Evolutionary conservation across 2,329 filamentous ascomycete genomes (phyloP).

Genomic region (Periglandula ipomoeae): DNA sequence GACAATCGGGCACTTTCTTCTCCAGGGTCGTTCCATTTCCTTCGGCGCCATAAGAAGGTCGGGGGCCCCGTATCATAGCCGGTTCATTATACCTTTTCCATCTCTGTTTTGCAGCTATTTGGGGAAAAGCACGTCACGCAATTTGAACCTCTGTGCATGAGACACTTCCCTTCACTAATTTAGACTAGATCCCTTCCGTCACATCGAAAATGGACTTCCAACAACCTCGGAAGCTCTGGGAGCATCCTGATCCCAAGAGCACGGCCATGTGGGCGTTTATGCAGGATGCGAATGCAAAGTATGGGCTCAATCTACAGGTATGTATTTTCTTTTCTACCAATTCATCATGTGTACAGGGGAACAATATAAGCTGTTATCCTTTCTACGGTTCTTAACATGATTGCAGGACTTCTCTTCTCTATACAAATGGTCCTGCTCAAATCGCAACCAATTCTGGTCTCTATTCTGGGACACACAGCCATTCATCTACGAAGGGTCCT

Average conservation of each 20-base stretch:
- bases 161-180: neutral
- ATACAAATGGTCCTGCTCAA: constrained; percentile 57
- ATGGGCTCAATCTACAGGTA: constrained; percentile 49
- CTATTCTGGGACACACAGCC: constrained; percentile 51
- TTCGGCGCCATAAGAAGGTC: too few species aligned
- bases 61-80: too few species aligned
- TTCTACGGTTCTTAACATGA: neutral
- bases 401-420: constrained; percentile 57
- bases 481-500: constrained; percentile 54
- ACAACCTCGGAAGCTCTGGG: constrained; percentile 56
- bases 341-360: too few species aligned
- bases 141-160: too few species aligned
- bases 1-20: too few species aligned
- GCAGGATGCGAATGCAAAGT: constrained; percentile 51
- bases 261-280: constrained; percentile 62
- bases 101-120: neutral
- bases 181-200: neutral
- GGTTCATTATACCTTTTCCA: too few species aligned
- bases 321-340: constrained; percentile 4
- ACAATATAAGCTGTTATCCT: too few species aligned
- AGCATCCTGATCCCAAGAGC: constrained; percentile 50
- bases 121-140: too few species aligned
- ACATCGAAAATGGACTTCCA: constrained; percentile 17
- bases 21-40: too few species aligned
- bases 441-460: constrained; percentile 55